phyloP scores from a whole-genome alignment of 2,329 filamentous ascomycete genomes.

The Pestalotiopsis sp. region DNA sequence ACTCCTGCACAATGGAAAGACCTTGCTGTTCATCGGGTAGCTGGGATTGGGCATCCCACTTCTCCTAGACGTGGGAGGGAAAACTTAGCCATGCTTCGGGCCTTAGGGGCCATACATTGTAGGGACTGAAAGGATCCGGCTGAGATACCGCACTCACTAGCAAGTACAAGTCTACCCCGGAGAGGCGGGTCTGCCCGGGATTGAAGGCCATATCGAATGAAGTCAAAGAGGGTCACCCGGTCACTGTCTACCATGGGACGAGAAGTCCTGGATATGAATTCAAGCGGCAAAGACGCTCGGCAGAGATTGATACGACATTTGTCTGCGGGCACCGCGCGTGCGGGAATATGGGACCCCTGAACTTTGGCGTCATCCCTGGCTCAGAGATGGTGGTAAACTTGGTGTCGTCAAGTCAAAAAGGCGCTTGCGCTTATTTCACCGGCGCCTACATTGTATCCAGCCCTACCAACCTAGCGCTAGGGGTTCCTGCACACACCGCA shows the following conservation, averaged over 20 bases:
- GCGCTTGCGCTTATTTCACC: background rate
- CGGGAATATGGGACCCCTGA: too few species aligned
- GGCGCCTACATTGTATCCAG: background rate
- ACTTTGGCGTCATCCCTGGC: background rate
- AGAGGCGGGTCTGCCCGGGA: background rate
- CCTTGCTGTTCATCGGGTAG: background rate
- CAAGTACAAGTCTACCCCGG: background rate
- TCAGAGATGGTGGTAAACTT: background rate
- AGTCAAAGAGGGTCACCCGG: background rate
- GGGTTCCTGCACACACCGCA: background rate
- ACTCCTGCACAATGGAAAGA: background rate
- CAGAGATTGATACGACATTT: background rate
- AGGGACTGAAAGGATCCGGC: background rate
- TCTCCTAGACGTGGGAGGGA: background rate
- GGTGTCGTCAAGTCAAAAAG: background rate
- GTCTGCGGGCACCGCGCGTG: too few species aligned
- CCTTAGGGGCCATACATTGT: background rate
- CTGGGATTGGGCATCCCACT: background rate
- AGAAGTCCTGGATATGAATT: background rate
- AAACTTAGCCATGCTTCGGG: background rate
- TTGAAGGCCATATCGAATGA: background rate
- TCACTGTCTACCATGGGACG: background rate
- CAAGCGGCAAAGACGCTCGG: background rate
- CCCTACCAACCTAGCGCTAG: background rate
- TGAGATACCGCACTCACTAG: background rate